Conservation (phyloP, 805 yeast species). For the Zygosaccharomyces gambellarensis region DNA sequence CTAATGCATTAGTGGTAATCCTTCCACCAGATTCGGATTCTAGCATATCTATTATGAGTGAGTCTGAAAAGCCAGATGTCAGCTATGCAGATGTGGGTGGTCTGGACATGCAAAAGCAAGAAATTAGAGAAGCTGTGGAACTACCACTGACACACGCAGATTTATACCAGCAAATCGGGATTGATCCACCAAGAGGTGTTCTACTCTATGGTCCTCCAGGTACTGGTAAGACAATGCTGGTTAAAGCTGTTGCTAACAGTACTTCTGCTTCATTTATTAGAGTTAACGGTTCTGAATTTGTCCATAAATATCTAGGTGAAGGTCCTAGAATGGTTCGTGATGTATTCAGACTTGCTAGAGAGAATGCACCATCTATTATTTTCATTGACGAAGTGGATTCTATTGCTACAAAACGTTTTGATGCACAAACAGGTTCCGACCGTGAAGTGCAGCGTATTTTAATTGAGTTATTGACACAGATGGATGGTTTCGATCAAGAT, state of each 20-base stretch:
- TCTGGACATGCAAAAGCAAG: conserved; percentile 98
- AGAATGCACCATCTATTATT: conserved; percentile 93
- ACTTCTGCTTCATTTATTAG: conserved; percentile 95
- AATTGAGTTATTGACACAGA: conserved; percentile 91
- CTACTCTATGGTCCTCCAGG: conserved; percentile 99
- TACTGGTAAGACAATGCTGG: conserved; percentile 98
- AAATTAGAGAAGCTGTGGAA: conserved; percentile 97
- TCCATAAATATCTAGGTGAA: conserved; percentile 96
- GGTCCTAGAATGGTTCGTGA: conserved; percentile 99
- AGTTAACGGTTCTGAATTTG: conserved; percentile 97
- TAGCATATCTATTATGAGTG: conserved; percentile 89
- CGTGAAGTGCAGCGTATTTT: conserved; percentile 98
- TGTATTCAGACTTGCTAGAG: conserved; percentile 94
- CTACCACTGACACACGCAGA: conserved; percentile 94
- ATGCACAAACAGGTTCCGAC: conserved; percentile 99
- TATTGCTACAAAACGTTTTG: conserved; percentile 97
- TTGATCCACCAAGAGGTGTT: conserved; percentile 98
- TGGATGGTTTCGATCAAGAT: conserved; percentile 98
- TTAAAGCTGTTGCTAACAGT: conserved; percentile 96
- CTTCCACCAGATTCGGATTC: conserved; percentile 99
- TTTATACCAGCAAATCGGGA: conserved; percentile 93
- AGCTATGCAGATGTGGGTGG: conserved; percentile 99
- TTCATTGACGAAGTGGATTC: conserved; percentile 99
- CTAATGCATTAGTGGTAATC: conserved; percentile 94
- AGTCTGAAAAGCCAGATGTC: conserved; percentile 86